phyloP scores from a whole-genome alignment of 1,139 yeast species.

The Candida labiduridarum region DNA sequence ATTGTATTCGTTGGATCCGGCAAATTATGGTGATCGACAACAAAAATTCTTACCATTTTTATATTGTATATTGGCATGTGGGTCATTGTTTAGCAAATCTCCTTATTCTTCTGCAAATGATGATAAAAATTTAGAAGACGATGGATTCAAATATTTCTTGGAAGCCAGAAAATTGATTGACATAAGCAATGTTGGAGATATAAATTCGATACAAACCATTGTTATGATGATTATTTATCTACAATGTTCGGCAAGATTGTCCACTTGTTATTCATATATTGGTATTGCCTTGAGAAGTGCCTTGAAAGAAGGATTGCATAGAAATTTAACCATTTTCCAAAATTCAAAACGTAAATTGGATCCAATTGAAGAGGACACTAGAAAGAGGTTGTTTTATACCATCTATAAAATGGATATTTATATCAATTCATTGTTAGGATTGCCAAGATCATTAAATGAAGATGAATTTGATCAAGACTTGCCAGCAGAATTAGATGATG shows the following conservation, averaged over 20 bases:
- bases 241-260: conserved; percentile 87
- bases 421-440: conserved; percentile 84
- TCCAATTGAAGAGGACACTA: conserved; percentile 82
- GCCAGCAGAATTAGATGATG: conserved; percentile 86
- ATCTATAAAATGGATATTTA: conserved; percentile 91
- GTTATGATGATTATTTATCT: conserved; percentile 73
- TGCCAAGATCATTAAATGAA: conserved; percentile 74
- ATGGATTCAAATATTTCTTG: conserved; percentile 79
- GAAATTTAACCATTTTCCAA: conserved; percentile 60
- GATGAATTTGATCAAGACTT: conserved; percentile 89
- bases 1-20: conserved; percentile 64
- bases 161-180: conserved; percentile 82
- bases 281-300: conserved; percentile 93
- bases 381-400: conserved; percentile 86
- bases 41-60: conserved; percentile 77
- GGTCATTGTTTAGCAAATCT: conserved; percentile 66
- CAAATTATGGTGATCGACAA: conserved; percentile 70
- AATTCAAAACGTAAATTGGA: conserved; percentile 57
- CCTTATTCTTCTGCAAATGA: conserved; percentile 38
- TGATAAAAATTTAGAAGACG: conserved; percentile 52
- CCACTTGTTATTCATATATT: conserved; percentile 88
- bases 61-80: conserved; percentile 59
- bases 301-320: conserved; percentile 82
- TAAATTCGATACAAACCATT: conserved; percentile 64
- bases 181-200: conserved; percentile 51